Evolutionary conservation across 75 land plant genomes (phyloP).

Genomic region (Sequoiadendron giganteum): DNA sequence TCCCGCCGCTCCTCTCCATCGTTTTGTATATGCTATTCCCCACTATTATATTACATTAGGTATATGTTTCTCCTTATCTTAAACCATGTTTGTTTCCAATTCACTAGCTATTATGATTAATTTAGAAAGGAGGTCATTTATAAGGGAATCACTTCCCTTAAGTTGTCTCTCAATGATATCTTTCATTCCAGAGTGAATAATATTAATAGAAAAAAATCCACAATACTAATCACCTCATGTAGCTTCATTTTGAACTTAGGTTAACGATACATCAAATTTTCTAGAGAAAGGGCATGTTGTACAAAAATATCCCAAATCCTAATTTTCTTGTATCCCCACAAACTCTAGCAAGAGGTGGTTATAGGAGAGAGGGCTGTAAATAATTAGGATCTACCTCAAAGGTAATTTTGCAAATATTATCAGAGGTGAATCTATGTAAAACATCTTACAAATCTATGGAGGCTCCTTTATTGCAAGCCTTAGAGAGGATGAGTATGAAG

Average conservation of each 20-base stretch:
- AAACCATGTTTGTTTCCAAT: too few species aligned
- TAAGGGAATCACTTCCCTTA: conserved; percentile 13
- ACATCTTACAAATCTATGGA: too few species aligned
- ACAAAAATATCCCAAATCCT: conserved; percentile 46
- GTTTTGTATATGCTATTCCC: too few species aligned
- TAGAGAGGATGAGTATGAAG: too few species aligned
- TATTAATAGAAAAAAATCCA: conserved; percentile 55
- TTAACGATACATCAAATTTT: conserved; percentile 38
- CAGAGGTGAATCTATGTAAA: too few species aligned
- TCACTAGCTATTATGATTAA: not conserved
- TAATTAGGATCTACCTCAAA: conserved; percentile 66
- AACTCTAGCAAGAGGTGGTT: conserved; percentile 29
- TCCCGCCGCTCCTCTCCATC: too few species aligned
- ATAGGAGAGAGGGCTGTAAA: conserved; percentile 29
- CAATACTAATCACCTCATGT: conserved; percentile 28
- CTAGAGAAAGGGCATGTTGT: conserved; percentile 52
- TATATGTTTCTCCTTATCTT: too few species aligned
- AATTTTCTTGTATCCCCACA: conserved; percentile 67
- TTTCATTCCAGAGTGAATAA: conserved; percentile 43
- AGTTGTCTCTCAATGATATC: conserved; percentile 49
- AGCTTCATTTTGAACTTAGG: conserved; percentile 48
- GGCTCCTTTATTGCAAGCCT: too few species aligned
- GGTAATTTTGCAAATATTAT: too few species aligned
- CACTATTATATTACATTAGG: too few species aligned
- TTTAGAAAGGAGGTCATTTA: not conserved